These are phyloP conservation scores for Mycena capillaripes DNA, from an alignment of 768 basidiomycete species.

Conservation along the genomic window DNA sequence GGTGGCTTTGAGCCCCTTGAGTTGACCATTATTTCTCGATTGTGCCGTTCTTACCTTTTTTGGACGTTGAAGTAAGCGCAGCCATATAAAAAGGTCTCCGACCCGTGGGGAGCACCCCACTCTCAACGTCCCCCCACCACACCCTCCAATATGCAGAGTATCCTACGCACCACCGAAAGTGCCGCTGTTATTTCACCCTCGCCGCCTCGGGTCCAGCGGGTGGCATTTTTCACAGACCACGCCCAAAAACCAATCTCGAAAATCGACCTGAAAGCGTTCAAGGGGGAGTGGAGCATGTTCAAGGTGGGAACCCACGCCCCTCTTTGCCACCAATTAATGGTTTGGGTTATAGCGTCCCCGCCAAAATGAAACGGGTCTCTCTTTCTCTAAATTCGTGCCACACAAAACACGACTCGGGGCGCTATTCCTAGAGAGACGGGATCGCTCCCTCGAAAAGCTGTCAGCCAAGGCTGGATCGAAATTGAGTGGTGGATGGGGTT, in stretches of 20 bases:
- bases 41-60: not conserved
- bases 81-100: not conserved
- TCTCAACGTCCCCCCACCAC: not conserved
- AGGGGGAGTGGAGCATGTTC: constrained; percentile 10
- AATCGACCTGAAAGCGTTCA: constrained; percentile 12
- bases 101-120: not conserved
- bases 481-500: not conserved
- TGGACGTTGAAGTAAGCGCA: not conserved
- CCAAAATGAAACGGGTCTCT: not conserved
- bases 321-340: not conserved
- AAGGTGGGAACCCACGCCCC: not conserved
- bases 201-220: not conserved
- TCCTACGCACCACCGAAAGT: not conserved
- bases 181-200: not conserved
- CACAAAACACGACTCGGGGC: not conserved
- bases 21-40: not conserved
- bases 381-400: too few relatives aligned
- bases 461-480: not conserved
- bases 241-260: constrained; percentile 15
- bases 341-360: constrained; percentile 1
- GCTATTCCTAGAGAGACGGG: not conserved
- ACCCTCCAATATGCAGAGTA: constrained; percentile 1
- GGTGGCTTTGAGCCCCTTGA: not conserved
- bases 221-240: constrained; percentile 16
- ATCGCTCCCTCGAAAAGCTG: not conserved